Evolutionary conservation across 108 stramenopile species (phyloP).

Genomic region (Cyclotella atomus): DNA sequence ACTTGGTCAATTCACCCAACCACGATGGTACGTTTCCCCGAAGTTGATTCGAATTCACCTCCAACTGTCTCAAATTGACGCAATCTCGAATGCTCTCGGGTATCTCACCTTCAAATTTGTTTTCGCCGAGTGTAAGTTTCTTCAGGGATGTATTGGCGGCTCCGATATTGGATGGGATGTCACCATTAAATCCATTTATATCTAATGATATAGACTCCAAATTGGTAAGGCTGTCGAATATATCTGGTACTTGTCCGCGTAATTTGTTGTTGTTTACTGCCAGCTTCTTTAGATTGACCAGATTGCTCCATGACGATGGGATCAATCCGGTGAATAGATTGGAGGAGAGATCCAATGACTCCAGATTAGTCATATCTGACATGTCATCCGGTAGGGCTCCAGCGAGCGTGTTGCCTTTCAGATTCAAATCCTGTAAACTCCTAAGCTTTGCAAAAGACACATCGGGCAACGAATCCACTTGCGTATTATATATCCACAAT

Average conservation of each 20-base stretch:
- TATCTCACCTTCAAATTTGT: conserved; percentile 22
- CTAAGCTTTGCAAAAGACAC: background rate
- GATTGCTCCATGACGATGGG: conserved; percentile 26
- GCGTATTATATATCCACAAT: conserved; percentile 16
- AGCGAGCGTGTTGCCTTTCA: conserved; percentile 12
- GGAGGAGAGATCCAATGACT: conserved; percentile 26
- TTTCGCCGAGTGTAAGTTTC: conserved; percentile 21
- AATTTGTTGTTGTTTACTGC: conserved; percentile 13
- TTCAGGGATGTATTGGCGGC: background rate
- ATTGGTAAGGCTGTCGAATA: conserved; percentile 22
- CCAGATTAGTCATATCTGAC: conserved; percentile 13
- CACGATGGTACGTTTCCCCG: conserved; percentile 7
- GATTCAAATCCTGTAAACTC: conserved; percentile 25
- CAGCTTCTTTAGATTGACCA: conserved; percentile 26
- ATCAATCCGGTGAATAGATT: conserved; percentile 36
- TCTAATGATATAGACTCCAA: conserved; percentile 14
- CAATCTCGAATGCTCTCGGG: conserved; percentile 19
- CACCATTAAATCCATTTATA: conserved; percentile 7
- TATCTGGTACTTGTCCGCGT: conserved; percentile 16
- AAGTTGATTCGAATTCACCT: conserved; percentile 21
- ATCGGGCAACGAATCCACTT: conserved; percentile 13
- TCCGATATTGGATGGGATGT: conserved; percentile 5
- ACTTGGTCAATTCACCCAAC: conserved; percentile 16
- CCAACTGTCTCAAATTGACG: conserved; percentile 10
- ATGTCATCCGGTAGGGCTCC: conserved; percentile 18